phyloP scores from a whole-genome alignment of 2,329 filamentous ascomycete species.

The Arthrobotrys conoides region DNA sequence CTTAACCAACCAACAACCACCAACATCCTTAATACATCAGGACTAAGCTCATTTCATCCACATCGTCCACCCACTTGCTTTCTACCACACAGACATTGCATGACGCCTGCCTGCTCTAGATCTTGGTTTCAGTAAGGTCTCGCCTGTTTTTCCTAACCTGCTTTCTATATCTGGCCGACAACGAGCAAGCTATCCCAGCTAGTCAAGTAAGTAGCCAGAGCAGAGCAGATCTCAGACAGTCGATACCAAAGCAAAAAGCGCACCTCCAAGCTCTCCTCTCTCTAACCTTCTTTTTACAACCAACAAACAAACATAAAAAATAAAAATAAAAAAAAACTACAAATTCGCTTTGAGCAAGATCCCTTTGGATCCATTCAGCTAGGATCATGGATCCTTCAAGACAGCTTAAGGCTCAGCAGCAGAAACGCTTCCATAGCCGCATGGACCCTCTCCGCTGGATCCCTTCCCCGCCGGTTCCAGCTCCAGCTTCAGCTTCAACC shows the following conservation, averaged over 20 bases:
- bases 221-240: neutral
- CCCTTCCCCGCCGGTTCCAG: slow-evolving; percentile 26
- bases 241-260: neutral
- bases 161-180: slow-evolving; percentile 27
- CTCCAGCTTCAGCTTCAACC: slow-evolving; percentile 33
- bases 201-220: neutral
- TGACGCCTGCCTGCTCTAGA: neutral
- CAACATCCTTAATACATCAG: neutral
- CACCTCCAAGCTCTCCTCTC: slow-evolving; percentile 24
- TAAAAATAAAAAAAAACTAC: no score
- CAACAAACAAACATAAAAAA: slow-evolving; percentile 6
- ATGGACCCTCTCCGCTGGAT: slow-evolving; percentile 6
- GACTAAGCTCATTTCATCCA: slow-evolving; percentile 4
- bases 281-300: slow-evolving; percentile 19
- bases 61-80: neutral
- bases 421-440: slow-evolving; percentile 22
- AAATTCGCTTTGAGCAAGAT: slow-evolving; percentile 4
- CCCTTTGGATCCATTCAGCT: slow-evolving; percentile 12
- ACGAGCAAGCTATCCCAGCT: slow-evolving; percentile 6
- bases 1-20: neutral
- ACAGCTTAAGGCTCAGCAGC: slow-evolving; percentile 33
- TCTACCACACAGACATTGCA: slow-evolving; percentile 18
- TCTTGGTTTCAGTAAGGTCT: neutral
- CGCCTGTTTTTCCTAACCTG: slow-evolving; percentile 19
- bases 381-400: slow-evolving; percentile 42